Evolutionary conservation across 2,329 filamentous ascomycete species (phyloP).

Genomic region (Rutstroemia sp.): DNA sequence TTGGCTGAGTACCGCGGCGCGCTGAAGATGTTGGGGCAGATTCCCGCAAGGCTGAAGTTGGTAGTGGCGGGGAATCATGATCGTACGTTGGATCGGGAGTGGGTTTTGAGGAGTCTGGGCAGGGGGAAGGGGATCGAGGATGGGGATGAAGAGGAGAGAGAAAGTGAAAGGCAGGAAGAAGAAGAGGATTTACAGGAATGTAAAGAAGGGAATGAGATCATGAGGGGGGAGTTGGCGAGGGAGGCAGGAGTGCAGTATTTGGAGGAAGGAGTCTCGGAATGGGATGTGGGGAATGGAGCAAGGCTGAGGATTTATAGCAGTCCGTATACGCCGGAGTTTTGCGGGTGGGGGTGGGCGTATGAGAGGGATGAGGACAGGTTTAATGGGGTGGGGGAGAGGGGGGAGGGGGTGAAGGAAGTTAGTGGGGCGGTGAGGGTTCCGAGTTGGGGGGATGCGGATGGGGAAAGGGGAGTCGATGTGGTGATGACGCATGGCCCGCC

Average conservation of each 20-base stretch:
- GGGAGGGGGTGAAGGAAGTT: conserved; percentile 14
- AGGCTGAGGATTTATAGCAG: conserved; percentile 29
- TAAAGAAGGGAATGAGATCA: conserved; percentile 15
- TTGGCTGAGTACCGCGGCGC: conserved; percentile 23
- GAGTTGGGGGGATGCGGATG: not conserved
- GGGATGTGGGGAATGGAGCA: conserved; percentile 26
- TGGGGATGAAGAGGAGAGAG: too few species aligned
- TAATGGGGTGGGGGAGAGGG: conserved; percentile 15
- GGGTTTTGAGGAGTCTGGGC: not conserved
- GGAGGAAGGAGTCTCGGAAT: conserved; percentile 27
- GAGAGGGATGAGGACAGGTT: conserved; percentile 24
- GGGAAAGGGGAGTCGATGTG: conserved; percentile 36
- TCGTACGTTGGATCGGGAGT: conserved; percentile 44
- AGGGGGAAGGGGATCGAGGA: not conserved
- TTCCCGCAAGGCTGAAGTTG: conserved; percentile 48
- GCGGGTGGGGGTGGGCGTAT: conserved; percentile 28
- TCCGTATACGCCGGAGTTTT: conserved; percentile 29
- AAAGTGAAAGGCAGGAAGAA: conserved; percentile 8
- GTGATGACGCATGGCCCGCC: conserved; percentile 57
- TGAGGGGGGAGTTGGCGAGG: conserved; percentile 20
- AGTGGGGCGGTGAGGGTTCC: conserved; percentile 15
- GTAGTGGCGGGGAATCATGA: conserved; percentile 59
- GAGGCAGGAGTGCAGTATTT: conserved; percentile 27
- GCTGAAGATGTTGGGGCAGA: conserved; percentile 21
- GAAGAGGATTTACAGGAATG: conserved; percentile 8